A percentile compares a stretch with the other conserved stretches of the same genome.
Evolutionary conservation across 2,329 filamentous ascomycete genomes (phyloP).

Genomic region (Cordyceps pruinosa): DNA sequence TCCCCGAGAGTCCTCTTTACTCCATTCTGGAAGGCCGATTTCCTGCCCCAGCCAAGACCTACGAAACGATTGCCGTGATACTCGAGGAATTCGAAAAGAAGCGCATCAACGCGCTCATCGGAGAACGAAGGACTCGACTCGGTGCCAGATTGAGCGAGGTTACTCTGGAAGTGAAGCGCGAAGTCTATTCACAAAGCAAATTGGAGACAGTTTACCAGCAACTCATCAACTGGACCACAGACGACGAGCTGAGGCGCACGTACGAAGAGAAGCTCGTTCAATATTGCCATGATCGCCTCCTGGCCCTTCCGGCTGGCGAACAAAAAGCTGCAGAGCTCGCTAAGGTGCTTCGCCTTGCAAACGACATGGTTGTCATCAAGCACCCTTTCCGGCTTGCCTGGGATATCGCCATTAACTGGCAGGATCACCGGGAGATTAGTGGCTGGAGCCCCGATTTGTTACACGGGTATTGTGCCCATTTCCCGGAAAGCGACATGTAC

Average conservation of each 20-base stretch:
- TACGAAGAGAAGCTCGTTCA: constrained; percentile 88
- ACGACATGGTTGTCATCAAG: constrained; percentile 93
- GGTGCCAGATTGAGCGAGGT: constrained; percentile 80
- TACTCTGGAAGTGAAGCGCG: constrained; percentile 77
- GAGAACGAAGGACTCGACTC: constrained; percentile 77
- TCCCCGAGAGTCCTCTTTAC: constrained; percentile 79
- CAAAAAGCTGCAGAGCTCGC: constrained; percentile 65
- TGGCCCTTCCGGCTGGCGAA: constrained; percentile 55
- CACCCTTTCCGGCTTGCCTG: constrained; percentile 86
- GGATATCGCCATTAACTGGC: constrained; percentile 86
- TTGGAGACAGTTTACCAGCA: constrained; percentile 76
- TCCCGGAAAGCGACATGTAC: constrained; percentile 74
- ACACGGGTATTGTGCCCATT: constrained; percentile 72
- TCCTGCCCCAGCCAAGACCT: constrained; percentile 71
- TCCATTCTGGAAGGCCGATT: constrained; percentile 75
- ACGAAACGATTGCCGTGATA: constrained; percentile 74
- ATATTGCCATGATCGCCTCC: constrained; percentile 70
- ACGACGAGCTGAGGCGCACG: constrained; percentile 74
- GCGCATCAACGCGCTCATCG: constrained; percentile 82
- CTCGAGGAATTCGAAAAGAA: constrained; percentile 82
- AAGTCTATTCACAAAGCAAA: constrained; percentile 68
- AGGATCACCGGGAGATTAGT: constrained; percentile 66
- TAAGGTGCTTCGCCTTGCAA: constrained; percentile 68
- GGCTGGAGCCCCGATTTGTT: constrained; percentile 74
- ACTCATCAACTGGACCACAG: constrained; percentile 81